These are phyloP conservation scores for Colletotrichum sp. DNA, from an alignment of 2,329 filamentous ascomycete genomes.

Conservation along the genomic window DNA sequence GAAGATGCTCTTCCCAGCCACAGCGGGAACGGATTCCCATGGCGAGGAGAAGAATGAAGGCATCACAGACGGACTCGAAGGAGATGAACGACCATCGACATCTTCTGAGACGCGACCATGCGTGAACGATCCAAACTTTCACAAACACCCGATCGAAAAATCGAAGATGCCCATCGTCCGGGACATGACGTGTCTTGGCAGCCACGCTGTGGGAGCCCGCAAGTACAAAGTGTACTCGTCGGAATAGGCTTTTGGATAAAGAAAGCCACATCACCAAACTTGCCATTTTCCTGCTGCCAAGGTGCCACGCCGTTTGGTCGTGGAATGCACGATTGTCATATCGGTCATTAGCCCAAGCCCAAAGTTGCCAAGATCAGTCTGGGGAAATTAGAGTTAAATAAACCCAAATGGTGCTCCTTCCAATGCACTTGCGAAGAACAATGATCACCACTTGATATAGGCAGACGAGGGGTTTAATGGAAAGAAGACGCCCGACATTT, in stretches of 20 bases:
- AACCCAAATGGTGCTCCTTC: background rate
- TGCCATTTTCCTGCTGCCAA: background rate
- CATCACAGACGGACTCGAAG: too few relatives aligned
- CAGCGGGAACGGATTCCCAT: too few relatives aligned
- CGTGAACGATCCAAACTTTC: too few relatives aligned
- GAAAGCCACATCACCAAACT: background rate
- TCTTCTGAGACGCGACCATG: too few relatives aligned
- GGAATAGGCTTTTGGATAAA: background rate
- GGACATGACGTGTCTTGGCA: background rate
- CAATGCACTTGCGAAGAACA: background rate
- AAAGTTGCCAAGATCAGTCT: background rate
- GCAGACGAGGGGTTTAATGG: background rate
- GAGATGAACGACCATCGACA: too few relatives aligned
- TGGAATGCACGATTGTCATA: background rate
- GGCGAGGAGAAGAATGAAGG: too few relatives aligned
- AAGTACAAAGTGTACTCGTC: background rate
- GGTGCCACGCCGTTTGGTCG: background rate
- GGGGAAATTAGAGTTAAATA: background rate
- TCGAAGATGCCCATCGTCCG: too few relatives aligned
- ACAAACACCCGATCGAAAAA: too few relatives aligned
- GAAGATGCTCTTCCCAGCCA: too few relatives aligned
- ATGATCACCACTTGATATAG: background rate
- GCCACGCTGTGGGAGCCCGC: background rate
- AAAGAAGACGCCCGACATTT: background rate
- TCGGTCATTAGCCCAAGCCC: background rate